Percentiles rank a stretch among this genome's conserved stretches.
These are phyloP conservation scores for Suzukiozyma palmioleophila DNA, from an alignment of 1,139 yeast genomes.

Conservation along the genomic window DNA sequence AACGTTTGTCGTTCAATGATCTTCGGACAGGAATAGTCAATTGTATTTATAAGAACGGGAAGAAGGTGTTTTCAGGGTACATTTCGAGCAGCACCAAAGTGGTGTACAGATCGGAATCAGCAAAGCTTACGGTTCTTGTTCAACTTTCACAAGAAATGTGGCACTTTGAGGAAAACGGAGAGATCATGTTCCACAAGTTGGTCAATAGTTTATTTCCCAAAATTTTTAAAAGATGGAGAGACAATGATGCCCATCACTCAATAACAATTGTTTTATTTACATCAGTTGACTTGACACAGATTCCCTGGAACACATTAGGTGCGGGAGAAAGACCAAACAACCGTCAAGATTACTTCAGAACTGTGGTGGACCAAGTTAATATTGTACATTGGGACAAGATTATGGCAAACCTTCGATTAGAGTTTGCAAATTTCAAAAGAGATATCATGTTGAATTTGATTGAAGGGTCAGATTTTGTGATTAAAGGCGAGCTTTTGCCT, in stretches of 20 bases:
- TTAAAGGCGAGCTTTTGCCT: conserved; percentile 66
- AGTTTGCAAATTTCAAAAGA: conserved; percentile 76
- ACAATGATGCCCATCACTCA: conserved; percentile 81
- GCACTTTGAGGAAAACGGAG: conserved; percentile 97
- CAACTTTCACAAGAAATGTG: conserved; percentile 96
- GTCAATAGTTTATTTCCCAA: conserved; percentile 88
- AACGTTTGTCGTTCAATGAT: conserved; percentile 60
- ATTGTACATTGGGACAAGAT: conserved; percentile 86
- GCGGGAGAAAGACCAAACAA: conserved; percentile 73
- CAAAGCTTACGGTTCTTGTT: conserved; percentile 74
- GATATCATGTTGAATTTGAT: conserved; percentile 56
- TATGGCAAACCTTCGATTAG: conserved; percentile 81
- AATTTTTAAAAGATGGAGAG: conserved; percentile 84
- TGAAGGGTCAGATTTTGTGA: conserved; percentile 33
- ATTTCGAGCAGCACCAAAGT: conserved; percentile 73
- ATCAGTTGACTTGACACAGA: conserved; percentile 65
- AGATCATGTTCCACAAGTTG: conserved; percentile 85
- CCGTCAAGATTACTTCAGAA: conserved; percentile 78
- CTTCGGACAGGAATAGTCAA: conserved; percentile 57
- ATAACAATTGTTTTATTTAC: conserved; percentile 88
- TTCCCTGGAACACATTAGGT: conserved; percentile 49
- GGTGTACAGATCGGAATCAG: conserved; percentile 87
- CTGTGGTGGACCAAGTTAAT: conserved; percentile 92
- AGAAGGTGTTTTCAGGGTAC: conserved; percentile 56
- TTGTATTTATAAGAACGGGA: conserved; percentile 68